Base-by-base conservation (phyloP, 2,329 filamentous ascomycete species). In the Neoarthrinium moseri region DNA sequence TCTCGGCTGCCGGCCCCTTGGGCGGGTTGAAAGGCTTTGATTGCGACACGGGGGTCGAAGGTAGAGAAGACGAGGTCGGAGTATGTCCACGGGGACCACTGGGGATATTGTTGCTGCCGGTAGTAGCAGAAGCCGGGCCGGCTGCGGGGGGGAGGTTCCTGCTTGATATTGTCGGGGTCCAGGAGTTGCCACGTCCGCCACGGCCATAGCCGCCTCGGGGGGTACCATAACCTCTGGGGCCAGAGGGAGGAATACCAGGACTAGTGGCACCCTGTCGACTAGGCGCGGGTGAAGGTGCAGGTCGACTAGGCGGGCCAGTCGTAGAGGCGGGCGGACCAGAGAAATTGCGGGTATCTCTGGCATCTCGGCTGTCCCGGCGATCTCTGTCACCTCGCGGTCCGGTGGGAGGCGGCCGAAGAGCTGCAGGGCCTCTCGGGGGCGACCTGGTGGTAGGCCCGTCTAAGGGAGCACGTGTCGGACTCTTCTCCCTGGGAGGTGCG, bases 21-120 rank as follows among this genome's bases (percentile, higher is more conserved):
- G 77, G 78, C 3, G 78, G 78, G 52, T 81, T 81, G 59, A 82
- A 81, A 0, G 76, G 70, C 50, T 69, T 77, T 50, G 57, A 64
- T 47, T 58, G 54, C 22, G 60, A 45, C 20, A 59, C 47, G 1
- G 73, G 66, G 3, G 70, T 70, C 7, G 69, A 63, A 7, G 70
- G 57, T 17, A 67, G 64, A 4, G 64, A 62, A 46, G 59, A 53
- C 41, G 64, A 63, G 43, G 65, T 46, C 54, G 48, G 53, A 17
- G 50, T 49, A 29, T 49, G 56, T 32, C 32, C 41, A 20, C 59
- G 57, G 4, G 59, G 61, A 12, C 60, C 61, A 5, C 58, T 63
- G 7, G 62, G 61, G 33, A 63, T 58, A 15, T 30, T 58, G 20
- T 51, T 60, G 12, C 55, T 43, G n/a, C 66, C 66, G 41, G 66